phyloP scores from a whole-genome alignment of 768 basidiomycete species.

The Dictyophora rubrovolvata region DNA sequence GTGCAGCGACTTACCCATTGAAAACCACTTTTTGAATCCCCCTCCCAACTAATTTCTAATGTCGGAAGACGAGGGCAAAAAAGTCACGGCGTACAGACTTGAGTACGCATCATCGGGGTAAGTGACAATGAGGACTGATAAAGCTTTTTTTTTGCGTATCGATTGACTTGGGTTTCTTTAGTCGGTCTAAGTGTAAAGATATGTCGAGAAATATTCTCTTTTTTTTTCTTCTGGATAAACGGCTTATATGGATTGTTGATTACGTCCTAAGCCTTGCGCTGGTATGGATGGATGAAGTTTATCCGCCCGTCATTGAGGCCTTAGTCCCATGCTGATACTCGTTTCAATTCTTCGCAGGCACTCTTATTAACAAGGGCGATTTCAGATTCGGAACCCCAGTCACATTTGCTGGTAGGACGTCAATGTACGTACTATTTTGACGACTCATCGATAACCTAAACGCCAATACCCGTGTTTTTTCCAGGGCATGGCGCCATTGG shows the following conservation, averaged over 20 bases:
- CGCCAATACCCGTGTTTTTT: not conserved
- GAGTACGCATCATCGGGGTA: slow-evolving; percentile 55
- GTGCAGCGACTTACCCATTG: not conserved
- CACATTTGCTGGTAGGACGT: slow-evolving; percentile 59
- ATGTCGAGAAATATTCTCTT: slow-evolving; percentile 11
- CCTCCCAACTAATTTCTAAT: slow-evolving; percentile 13
- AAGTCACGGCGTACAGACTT: slow-evolving; percentile 55
- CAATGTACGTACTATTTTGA: slow-evolving; percentile 39
- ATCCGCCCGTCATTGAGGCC: not conserved
- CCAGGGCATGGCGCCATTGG: slow-evolving; percentile 83
- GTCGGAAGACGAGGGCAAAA: slow-evolving; percentile 34
- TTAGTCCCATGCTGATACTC: not conserved
- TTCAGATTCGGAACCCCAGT: slow-evolving; percentile 68
- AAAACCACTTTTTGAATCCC: not conserved
- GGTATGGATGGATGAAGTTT: slow-evolving; percentile 31
- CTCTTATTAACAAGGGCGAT: slow-evolving; percentile 57
- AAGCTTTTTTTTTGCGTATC: not conserved
- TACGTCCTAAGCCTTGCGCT: slow-evolving; percentile 69
- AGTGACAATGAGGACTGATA: not conserved
- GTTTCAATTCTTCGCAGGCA: slow-evolving; percentile 36
- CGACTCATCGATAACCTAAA: not conserved
- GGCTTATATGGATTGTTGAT: slow-evolving; percentile 12
- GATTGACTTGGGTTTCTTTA: not conserved
- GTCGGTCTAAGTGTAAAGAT: slow-evolving; percentile 76
- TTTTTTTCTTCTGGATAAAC: not conserved